Evolutionary conservation across 1,284 basidiomycete genomes (phyloP), one percentile per base, ranked within the genome.

Genomic region (Coniophora puteana): DNA sequence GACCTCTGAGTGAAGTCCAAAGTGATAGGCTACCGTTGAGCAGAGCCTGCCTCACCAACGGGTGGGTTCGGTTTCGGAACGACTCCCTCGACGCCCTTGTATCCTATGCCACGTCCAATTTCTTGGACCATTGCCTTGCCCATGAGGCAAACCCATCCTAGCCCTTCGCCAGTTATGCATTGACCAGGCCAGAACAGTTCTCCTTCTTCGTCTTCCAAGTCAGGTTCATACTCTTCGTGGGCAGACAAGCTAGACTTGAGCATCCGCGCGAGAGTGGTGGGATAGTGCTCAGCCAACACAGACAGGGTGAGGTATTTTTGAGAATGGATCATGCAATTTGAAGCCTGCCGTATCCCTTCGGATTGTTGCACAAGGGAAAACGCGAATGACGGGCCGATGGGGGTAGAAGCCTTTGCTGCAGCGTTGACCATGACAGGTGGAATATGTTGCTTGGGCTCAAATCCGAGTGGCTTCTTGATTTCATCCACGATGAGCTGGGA

Each of bases 81-180:
- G 14, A 80, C 74, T 13, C 83, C 84, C 17, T 78, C 72, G 14
- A 83, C 56, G 30, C 85, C 82, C 41, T 65, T 66, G 63, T 89
- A 89, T 12, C 80, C 83, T 58, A 80, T 79, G 23, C 76, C 70
- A 53, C 77, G 78, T 46, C 84, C 83, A 52, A 84, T 83, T 55
- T 89, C 85, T 51, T 73, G 78, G 53, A 89, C 75, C 85, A 89
- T 89, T 29, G 84, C 80, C 55, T 81, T 83, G 48, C 83, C 85
- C 74, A 89, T 78, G 29, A 82, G 65, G 58, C 83, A 87, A 12
- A 87, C 76, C 85, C 85, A 89, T 13, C 80, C 85, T 22, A 89
- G 67, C 36, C 85, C 84, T 57, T 85, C 80, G 36, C 83, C 83
- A 22, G 74, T 81, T 36, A 78, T 65, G 31, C 73, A 68, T 51